phyloP scores from a whole-genome alignment of 345 rosid genomes.

The Ceriops zippeliana region DNA sequence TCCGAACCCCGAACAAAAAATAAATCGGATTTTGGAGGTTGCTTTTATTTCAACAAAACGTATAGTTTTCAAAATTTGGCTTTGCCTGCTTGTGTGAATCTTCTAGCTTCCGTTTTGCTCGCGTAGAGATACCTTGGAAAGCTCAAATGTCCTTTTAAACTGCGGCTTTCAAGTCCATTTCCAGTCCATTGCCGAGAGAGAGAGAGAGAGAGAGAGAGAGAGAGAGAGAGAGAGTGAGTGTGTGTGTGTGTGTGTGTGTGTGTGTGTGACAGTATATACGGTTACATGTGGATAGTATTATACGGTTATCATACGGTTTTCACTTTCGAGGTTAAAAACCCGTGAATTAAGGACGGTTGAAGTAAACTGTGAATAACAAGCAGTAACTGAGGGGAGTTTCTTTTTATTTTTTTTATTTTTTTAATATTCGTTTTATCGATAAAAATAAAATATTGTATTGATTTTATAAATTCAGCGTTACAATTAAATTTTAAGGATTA shows the following conservation, averaged over 20 bases:
- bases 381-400: neutral
- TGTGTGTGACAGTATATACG: neutral
- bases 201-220: conserved; percentile 1
- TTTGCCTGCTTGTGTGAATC: neutral
- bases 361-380: conserved; percentile 1
- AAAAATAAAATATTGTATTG: too few species aligned
- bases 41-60: neutral
- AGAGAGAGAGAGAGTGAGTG: neutral
- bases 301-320: conserved; percentile 26
- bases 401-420: neutral
- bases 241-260: too few species aligned
- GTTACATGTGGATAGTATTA: neutral
- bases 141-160: conserved; percentile 7
- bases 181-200: conserved; percentile 14
- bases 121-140: conserved; percentile 8
- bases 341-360: conserved; percentile 5
- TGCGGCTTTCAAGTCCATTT: conserved; percentile 39
- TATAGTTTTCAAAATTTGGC: neutral
- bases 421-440: too few species aligned
- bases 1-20: conserved; percentile 22
- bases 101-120: neutral
- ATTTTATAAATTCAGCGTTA: too few species aligned
- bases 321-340: too few species aligned
- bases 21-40: too few species aligned
- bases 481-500: too few species aligned